These are phyloP conservation scores for Moricandia moricandioides DNA, from an alignment of 345 rosid genomes.

Conservation along the genomic window DNA sequence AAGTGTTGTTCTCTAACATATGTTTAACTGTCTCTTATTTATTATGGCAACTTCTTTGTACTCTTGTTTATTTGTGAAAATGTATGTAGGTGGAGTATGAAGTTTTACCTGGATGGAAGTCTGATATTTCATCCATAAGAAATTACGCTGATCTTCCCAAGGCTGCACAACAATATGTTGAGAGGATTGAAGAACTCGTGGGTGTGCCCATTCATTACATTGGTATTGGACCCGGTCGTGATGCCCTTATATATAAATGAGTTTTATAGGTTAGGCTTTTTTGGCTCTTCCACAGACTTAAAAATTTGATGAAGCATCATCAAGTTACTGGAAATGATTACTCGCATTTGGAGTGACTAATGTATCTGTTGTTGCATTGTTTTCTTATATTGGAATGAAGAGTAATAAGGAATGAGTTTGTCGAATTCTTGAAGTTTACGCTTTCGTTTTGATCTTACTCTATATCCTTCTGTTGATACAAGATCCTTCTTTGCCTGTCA, in stretches of 20 bases:
- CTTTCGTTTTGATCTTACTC: slow-evolving; percentile 2
- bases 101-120: slow-evolving; percentile 84
- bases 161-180: slow-evolving; percentile 72
- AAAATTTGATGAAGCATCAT: slow-evolving; percentile 20
- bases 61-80: background rate
- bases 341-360: slow-evolving; percentile 17
- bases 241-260: slow-evolving; percentile 83
- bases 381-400: slow-evolving; percentile 26
- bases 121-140: slow-evolving; percentile 73
- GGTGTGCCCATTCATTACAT: slow-evolving; percentile 83
- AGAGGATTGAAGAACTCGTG: slow-evolving; percentile 87
- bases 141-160: slow-evolving; percentile 80
- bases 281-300: slow-evolving; percentile 7
- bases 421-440: background rate
- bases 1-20: slow-evolving; percentile 24
- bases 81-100: slow-evolving; percentile 80
- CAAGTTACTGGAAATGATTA: slow-evolving; percentile 20
- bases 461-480: background rate
- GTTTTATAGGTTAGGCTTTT: slow-evolving; percentile 21
- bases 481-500: background rate
- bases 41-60: background rate
- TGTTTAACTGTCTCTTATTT: background rate
- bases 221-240: slow-evolving; percentile 91
- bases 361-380: slow-evolving; percentile 43
- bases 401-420: slow-evolving; percentile 14